Percentiles rank a stretch among this genome's conserved stretches.
Evolutionary conservation across 441 rosid species (phyloP).

Genomic region (Corymbia citriodora): DNA sequence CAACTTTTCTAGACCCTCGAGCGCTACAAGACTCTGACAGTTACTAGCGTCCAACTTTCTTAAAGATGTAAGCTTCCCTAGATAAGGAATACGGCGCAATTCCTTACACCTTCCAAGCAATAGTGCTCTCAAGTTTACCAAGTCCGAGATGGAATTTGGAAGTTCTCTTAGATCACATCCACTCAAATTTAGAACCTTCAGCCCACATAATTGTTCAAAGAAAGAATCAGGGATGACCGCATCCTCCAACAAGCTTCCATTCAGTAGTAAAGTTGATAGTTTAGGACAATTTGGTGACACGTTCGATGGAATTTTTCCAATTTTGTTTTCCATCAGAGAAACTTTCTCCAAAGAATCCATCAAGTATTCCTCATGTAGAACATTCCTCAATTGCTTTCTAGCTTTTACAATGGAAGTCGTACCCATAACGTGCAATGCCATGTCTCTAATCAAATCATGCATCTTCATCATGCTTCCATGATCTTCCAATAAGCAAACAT

Average conservation of each 20-base stretch:
- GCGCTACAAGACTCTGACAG: not conserved
- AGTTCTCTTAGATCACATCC: not conserved
- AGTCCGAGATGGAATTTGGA: not conserved
- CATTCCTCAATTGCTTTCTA: accelerated
- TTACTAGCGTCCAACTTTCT: not conserved
- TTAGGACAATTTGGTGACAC: not conserved
- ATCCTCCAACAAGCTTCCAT: not conserved
- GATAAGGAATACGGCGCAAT: not conserved
- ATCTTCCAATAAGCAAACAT: constrained; percentile 3
- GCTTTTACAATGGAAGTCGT: not conserved
- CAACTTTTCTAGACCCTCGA: not conserved
- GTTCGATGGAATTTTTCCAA: not conserved
- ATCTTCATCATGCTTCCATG: not conserved
- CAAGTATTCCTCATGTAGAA: not conserved
- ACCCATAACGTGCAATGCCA: not conserved
- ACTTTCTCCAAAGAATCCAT: not conserved
- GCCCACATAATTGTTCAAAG: not conserved
- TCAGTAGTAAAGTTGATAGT: not conserved
- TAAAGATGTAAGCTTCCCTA: accelerated
- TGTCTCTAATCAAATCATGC: constrained; percentile 22
- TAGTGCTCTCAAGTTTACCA: not conserved
- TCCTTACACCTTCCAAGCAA: not conserved
- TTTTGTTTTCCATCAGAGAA: not conserved
- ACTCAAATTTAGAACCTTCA: not conserved
- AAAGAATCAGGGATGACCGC: not conserved